phyloP scores from a whole-genome alignment of 306 rosid species.

The Hippophae tibetana region DNA sequence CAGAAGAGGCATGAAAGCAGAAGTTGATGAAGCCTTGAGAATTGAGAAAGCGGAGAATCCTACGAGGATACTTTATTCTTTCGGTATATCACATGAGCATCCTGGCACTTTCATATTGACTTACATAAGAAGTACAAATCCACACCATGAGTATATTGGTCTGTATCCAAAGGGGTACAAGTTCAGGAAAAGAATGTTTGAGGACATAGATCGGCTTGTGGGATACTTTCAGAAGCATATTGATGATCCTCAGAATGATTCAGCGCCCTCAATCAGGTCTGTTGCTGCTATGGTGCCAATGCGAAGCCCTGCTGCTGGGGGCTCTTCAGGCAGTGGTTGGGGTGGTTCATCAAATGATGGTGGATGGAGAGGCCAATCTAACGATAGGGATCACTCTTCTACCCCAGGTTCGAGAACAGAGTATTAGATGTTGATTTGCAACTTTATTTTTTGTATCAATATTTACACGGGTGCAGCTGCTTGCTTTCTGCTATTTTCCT shows the following conservation, averaged over 20 bases:
- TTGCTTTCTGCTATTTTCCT: background rate
- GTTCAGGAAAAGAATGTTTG: conserved; percentile 90
- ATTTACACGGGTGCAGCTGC: background rate
- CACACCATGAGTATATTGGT: conserved; percentile 97
- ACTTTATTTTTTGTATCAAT: background rate
- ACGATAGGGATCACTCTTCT: conserved; percentile 76
- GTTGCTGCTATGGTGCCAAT: conserved; percentile 98
- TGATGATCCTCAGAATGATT: conserved; percentile 75
- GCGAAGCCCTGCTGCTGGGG: conserved; percentile 97
- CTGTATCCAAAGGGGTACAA: conserved; percentile 95
- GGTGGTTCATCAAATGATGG: conserved; percentile 70
- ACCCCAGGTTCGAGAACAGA: conserved; percentile 74
- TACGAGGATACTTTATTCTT: conserved; percentile 76
- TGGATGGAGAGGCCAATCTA: conserved; percentile 74
- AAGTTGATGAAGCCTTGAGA: conserved; percentile 82
- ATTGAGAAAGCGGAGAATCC: conserved; percentile 71
- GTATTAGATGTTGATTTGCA: background rate
- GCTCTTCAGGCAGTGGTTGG: conserved; percentile 89
- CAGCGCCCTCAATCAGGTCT: conserved; percentile 85
- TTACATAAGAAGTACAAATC: conserved; percentile 80
- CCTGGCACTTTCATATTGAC: conserved; percentile 96
- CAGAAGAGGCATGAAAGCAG: conserved; percentile 70
- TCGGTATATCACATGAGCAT: conserved; percentile 89
- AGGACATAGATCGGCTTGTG: conserved; percentile 90
- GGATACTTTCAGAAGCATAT: conserved; percentile 82